Percentiles rank a stretch among this genome's conserved stretches.
Evolutionary conservation across 2,329 filamentous ascomycete species (phyloP).

Genomic region (Phyllosticta citribraziliensis): DNA sequence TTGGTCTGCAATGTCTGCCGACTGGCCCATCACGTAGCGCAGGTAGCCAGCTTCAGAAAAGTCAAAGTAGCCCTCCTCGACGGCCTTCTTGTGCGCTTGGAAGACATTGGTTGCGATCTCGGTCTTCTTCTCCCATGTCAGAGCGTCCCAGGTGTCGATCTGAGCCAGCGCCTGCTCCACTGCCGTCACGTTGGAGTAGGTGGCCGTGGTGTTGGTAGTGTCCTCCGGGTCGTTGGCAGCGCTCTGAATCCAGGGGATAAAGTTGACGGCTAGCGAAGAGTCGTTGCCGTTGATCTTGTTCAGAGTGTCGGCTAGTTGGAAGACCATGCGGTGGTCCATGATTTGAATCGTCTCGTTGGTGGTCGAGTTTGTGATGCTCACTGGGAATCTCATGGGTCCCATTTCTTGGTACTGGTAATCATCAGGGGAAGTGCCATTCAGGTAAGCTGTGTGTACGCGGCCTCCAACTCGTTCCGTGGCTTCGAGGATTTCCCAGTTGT

Average conservation of each 20-base stretch:
- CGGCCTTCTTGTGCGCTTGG: slow-evolving; percentile 43
- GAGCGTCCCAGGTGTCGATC: slow-evolving; percentile 27
- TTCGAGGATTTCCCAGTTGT: slow-evolving; percentile 54
- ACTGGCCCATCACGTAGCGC: slow-evolving; percentile 46
- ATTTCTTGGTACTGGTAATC: slow-evolving; percentile 60
- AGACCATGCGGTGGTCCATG: slow-evolving; percentile 54
- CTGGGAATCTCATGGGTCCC: slow-evolving; percentile 57
- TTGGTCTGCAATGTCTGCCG: slow-evolving; percentile 46
- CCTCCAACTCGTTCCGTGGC: slow-evolving; percentile 52
- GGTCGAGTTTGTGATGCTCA: slow-evolving; percentile 37
- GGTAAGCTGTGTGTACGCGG: slow-evolving; percentile 53
- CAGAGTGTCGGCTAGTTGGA: slow-evolving; percentile 51
- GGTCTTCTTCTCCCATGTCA: slow-evolving; percentile 21
- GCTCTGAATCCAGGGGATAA: slow-evolving; percentile 53
- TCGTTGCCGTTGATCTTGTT: slow-evolving; percentile 50
- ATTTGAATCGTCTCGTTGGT: slow-evolving; percentile 50
- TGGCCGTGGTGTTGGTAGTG: slow-evolving; percentile 24
- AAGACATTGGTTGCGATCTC: slow-evolving; percentile 37
- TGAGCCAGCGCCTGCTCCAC: slow-evolving; percentile 30
- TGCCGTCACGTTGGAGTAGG: slow-evolving; percentile 26
- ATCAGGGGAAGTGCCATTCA: slow-evolving; percentile 46
- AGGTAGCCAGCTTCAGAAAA: slow-evolving; percentile 58
- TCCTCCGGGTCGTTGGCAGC: slow-evolving; percentile 44
- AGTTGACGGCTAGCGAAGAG: slow-evolving; percentile 42
- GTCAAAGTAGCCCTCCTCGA: slow-evolving; percentile 48